phyloP scores from a whole-genome alignment of 805 yeast genomes.

The Metschnikowia matae region DNA sequence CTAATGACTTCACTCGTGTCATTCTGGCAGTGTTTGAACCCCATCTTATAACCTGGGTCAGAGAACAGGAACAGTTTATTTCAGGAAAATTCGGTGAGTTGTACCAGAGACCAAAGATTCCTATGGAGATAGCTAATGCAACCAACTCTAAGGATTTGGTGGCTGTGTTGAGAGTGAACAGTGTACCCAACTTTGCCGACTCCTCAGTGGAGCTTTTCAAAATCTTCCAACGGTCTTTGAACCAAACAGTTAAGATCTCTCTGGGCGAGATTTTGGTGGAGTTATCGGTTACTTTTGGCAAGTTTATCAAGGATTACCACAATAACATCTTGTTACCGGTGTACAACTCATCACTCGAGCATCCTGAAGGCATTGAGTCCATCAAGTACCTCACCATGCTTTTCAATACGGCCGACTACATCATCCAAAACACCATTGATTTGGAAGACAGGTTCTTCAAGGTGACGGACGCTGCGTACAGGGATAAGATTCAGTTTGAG shows the following conservation, averaged over 20 bases:
- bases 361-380: slow-evolving; percentile 49
- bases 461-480: slow-evolving; percentile 32
- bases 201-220: slow-evolving; percentile 87
- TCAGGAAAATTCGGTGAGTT: slow-evolving; percentile 62
- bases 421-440: slow-evolving; percentile 73
- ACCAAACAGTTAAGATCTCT: slow-evolving; percentile 23
- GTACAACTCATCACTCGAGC: slow-evolving; percentile 20
- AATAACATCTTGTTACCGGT: slow-evolving; percentile 31
- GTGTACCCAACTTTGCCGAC: slow-evolving; percentile 65
- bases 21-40: slow-evolving; percentile 76
- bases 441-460: slow-evolving; percentile 56
- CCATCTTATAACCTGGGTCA: slow-evolving; percentile 78
- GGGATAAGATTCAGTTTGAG: slow-evolving; percentile 50
- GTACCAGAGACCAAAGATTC: slow-evolving; percentile 52
- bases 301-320: slow-evolving; percentile 52
- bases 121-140: slow-evolving; percentile 26
- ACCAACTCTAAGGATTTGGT: slow-evolving; percentile 15
- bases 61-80: slow-evolving; percentile 69
- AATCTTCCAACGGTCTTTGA: slow-evolving; percentile 64
- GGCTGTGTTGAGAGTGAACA: slow-evolving; percentile 40
- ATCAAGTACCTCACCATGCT: slow-evolving; percentile 64
- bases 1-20: slow-evolving; percentile 42
- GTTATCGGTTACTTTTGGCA: slow-evolving; percentile 57
- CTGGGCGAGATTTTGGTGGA: slow-evolving; percentile 15
- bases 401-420: slow-evolving; percentile 86